These are phyloP conservation scores for Pseudofabraea citricarpa DNA, from an alignment of 2,329 filamentous ascomycete genomes.

Conservation along the genomic window DNA sequence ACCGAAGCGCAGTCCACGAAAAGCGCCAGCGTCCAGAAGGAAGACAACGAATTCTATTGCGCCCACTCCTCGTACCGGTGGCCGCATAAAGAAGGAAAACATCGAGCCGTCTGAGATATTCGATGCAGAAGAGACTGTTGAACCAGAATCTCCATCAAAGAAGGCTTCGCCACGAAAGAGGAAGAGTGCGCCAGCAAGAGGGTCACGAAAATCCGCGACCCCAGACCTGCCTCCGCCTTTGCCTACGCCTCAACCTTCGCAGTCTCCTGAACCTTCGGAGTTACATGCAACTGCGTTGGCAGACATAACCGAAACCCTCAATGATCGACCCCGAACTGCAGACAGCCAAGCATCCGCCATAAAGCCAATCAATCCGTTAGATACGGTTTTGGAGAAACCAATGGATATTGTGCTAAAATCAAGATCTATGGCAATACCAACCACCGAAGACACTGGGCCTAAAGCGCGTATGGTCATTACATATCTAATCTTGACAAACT, in stretches of 20 bases:
- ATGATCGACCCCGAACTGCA: conserved; percentile 50
- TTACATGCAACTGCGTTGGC: conserved; percentile 55
- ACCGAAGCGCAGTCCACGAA: conserved; percentile 47
- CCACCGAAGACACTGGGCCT: conserved; percentile 70
- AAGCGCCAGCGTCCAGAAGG: conserved; percentile 47
- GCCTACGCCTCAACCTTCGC: conserved; percentile 49
- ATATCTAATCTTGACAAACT: conserved; percentile 88
- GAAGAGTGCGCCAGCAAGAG: conserved; percentile 47
- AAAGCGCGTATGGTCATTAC: conserved; percentile 90
- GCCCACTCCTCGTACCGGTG: conserved; percentile 18
- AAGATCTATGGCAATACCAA: conserved; percentile 60
- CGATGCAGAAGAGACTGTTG: conserved; percentile 47
- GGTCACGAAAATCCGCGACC: conserved; percentile 24
- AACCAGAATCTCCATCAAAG: conserved; percentile 49
- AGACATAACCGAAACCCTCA: conserved; percentile 69
- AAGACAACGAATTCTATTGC: conserved; percentile 32
- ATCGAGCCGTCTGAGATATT: conserved; percentile 58
- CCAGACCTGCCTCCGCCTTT: conserved; percentile 29
- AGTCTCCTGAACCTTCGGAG: conserved; percentile 50
- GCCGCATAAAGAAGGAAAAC: conserved; percentile 39
- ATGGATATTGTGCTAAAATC: conserved; percentile 94
- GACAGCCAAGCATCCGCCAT: conserved; percentile 46
- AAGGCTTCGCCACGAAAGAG: conserved; percentile 61
- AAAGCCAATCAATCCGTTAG: conserved; percentile 70
- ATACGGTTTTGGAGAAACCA: conserved; percentile 77